These are phyloP conservation scores for Teratosphaeria gauchensis DNA, from an alignment of 2,329 filamentous ascomycete genomes.

Conservation along the genomic window DNA sequence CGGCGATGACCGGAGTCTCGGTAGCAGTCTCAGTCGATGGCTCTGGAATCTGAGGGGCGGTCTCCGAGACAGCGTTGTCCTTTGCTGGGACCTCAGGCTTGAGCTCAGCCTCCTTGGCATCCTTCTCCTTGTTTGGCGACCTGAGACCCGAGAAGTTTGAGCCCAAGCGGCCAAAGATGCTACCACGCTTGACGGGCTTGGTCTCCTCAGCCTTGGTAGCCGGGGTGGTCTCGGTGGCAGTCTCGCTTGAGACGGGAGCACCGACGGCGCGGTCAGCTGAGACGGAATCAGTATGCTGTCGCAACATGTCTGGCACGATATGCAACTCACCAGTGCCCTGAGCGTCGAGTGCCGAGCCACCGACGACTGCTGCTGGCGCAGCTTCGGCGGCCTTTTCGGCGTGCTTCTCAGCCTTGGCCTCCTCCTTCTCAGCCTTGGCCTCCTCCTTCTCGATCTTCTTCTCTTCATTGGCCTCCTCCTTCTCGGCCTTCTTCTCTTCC, in stretches of 20 bases:
- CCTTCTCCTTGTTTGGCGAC: slow-evolving; percentile 50
- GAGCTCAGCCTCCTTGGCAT: slow-evolving; percentile 62
- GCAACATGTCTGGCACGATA: neutral
- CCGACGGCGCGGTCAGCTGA: slow-evolving; percentile 21
- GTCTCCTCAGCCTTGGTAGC: slow-evolving; percentile 32
- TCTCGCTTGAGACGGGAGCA: slow-evolving; percentile 24
- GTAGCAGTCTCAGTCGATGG: slow-evolving; percentile 34
- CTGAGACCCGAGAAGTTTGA: slow-evolving; percentile 51
- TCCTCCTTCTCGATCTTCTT: slow-evolving; percentile 32
- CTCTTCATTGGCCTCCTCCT: slow-evolving; percentile 29
- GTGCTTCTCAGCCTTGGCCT: slow-evolving; percentile 26
- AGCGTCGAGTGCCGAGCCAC: slow-evolving; percentile 20
- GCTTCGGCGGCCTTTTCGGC: slow-evolving; percentile 20
- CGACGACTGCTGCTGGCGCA: slow-evolving; percentile 21
- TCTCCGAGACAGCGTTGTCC: slow-evolving; percentile 35
- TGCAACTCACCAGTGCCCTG: slow-evolving; percentile 8
- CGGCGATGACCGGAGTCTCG: slow-evolving; percentile 24
- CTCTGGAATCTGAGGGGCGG: slow-evolving; percentile 26
- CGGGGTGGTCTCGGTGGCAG: slow-evolving; percentile 35
- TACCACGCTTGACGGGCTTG: slow-evolving; percentile 73
- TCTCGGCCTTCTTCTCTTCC: slow-evolving; percentile 33
- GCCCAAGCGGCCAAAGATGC: slow-evolving; percentile 59
- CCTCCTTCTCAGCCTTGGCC: slow-evolving; percentile 22
- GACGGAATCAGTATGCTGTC: slow-evolving; percentile 11
- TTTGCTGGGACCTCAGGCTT: slow-evolving; percentile 40